Evolutionary conservation across 148 eudicot species (phyloP), one percentile per base, ranked within the genome.

Genomic region (Cornus kousa): DNA sequence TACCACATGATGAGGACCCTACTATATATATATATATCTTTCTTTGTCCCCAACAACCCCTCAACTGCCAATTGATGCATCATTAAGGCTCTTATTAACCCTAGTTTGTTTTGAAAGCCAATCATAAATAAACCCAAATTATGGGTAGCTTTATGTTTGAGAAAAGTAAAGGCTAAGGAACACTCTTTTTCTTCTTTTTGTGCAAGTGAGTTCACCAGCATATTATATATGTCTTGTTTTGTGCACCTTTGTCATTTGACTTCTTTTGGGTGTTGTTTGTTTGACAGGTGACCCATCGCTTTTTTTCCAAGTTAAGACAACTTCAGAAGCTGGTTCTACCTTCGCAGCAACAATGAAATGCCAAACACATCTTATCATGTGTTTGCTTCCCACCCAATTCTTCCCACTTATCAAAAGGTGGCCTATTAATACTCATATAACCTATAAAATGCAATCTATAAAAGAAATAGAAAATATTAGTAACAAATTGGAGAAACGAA

Each of bases 121-220:
- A 62, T 35, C 17, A 79, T 35, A 73, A 73, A 0, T 28, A 28
- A 12, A 13, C 3, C 39, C 5, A 32, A 75, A 70, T 71, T 19
- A 81, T 71, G 70, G 76, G 20, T 76, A 81, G 80, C 80, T 81
- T 81, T 81, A 67, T 50, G 72, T 37, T 81, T 77, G 73, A 67
- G 77, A 81, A 80, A 80, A 80, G 83, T 81, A 73, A 72, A 67
- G 71, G 23, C 68, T 33, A 81, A 76, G 84, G 46, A 65, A 77
- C 50, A 24, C 22, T 3, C 72, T 12, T 59, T 35, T 37, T 78
- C 37, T 31, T 75, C 0, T 32, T 43, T 48, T 46, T 39, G 43
- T 43, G 48, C 10, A 23, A 31, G 39, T 16, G 5, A 66, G 39
- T 57, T 11, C 77, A 66, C 9, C 70, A 75, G 5, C 76, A 57